Base-by-base conservation (phyloP, 306 rosid species). In the Gastrolobium bilobum region DNA sequence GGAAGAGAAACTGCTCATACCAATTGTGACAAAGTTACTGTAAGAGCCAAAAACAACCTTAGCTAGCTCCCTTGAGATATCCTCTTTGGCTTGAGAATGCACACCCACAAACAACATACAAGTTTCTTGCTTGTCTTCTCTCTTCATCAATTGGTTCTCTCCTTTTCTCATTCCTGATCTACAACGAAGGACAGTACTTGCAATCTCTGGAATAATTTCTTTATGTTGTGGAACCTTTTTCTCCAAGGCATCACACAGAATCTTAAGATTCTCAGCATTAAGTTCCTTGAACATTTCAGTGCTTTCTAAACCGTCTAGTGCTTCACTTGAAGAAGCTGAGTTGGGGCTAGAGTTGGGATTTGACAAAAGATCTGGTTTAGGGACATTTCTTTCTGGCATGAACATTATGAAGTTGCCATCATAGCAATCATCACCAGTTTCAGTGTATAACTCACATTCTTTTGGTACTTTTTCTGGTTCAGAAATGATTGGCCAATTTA, bases 261-360 rank as follows among this genome's bases (percentile, higher is more conserved):
- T 75, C 77, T 81, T 88, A 37, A 86, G 78, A 85, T 91, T 93
- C 85, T 93, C 85, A 13, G 76, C 60, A 35, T 76, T 89, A 8
- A 86, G 70, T 33, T 89, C 90, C 39, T 77, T 93, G 89, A 92
- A 90, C 87, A 87, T 78, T 10, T 83, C 67, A 39, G 68, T 79
- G 79, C 86, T 86, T 30, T 87, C 89, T 52, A 77, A 54, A 42
- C 94, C 97, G 0, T 91, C 97, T 52, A 84, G 42, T 75, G 87
- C 90, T 69, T 93, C 97, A 76, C 98, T 93, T 20, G 98, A 91
- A 60, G 97, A 93, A 31, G 98, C 97, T 26, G 97, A 93, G 78
- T 93, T 93, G 2, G 98, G 98, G 63, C 97, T 91, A 0, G 98
- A 93, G 76, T 93, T 93, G 0, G 98, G 97, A 71, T 91, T 93